Percentiles rank a stretch among this genome's conserved stretches.
phyloP scores from a whole-genome alignment of 352 stramenopile genomes.

The Phytopythium kandeliae region DNA sequence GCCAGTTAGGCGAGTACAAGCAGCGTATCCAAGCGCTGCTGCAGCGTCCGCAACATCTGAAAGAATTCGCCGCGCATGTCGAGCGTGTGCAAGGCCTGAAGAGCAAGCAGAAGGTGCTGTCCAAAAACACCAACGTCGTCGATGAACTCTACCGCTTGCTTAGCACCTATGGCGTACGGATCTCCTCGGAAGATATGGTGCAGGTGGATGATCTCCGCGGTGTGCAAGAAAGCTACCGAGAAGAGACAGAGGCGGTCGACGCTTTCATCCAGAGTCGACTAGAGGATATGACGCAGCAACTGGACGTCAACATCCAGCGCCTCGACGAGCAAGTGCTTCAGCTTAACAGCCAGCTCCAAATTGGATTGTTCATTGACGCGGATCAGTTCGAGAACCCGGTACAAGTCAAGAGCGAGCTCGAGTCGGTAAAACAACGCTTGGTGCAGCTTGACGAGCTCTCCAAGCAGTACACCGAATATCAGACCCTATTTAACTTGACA shows the following conservation, averaged over 20 bases:
- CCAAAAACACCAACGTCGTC: slow-evolving; percentile 86
- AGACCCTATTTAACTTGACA: slow-evolving; percentile 88
- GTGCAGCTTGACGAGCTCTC: slow-evolving; percentile 83
- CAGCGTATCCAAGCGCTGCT: slow-evolving; percentile 81
- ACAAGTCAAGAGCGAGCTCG: slow-evolving; percentile 74
- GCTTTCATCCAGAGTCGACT: slow-evolving; percentile 82
- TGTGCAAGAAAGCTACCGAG: slow-evolving; percentile 84
- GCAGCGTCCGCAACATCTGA: slow-evolving; percentile 82
- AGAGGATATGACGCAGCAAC: slow-evolving; percentile 88
- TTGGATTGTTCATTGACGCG: slow-evolving; percentile 85
- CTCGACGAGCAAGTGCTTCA: slow-evolving; percentile 90
- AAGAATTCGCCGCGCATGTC: slow-evolving; percentile 90
- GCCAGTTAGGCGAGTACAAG: slow-evolving; percentile 88
- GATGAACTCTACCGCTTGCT: slow-evolving; percentile 93
- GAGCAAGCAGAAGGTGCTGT: slow-evolving; percentile 68
- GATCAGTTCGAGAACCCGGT: slow-evolving; percentile 83
- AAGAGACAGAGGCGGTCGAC: slow-evolving; percentile 84
- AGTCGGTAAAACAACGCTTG: slow-evolving; percentile 77
- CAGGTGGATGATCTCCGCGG: slow-evolving; percentile 86
- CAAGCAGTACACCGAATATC: slow-evolving; percentile 91
- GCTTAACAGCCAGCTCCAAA: slow-evolving; percentile 74
- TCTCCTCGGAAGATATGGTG: slow-evolving; percentile 92
- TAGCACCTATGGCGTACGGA: slow-evolving; percentile 87
- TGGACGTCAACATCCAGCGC: slow-evolving; percentile 91
- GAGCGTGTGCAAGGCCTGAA: slow-evolving; percentile 74